Base-by-base conservation (phyloP, 2,329 filamentous ascomycete species). In the Claviceps maximensis region DNA sequence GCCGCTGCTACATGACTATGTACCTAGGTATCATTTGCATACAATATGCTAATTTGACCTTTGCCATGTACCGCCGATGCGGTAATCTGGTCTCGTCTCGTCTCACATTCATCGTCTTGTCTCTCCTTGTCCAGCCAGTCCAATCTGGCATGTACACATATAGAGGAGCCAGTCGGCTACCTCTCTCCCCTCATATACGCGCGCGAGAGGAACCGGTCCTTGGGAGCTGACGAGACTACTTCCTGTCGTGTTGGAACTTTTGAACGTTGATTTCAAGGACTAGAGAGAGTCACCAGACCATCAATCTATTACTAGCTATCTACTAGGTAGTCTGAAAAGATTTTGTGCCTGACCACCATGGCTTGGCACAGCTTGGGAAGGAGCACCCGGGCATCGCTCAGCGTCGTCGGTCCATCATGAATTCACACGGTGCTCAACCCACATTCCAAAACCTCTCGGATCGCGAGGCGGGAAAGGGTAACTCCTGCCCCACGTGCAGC, bases 1-100 rank as follows among this genome's bases (percentile, higher is more conserved):
- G 38, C 33, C 48, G 36, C 12, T 45, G 40, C 44, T 40, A n/a
- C n/a, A n/a, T n/a, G n/a, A n/a, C n/a, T n/a, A 48, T 36, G 29
- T 27, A 54, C 41, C 33, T 47, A 42, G 15, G 45, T 49, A 44
- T 40, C 53, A 51, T 54, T 12, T 49, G 49, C 52, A 53, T 53
- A 42, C 47, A 46, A 29, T 44, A 27, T 23, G 51, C 51, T 41
- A 27, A 45, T 40, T 45, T 40, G 21, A 27, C 21, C 51, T 27
- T 47, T 50, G 29, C 27, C n/a, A 41, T 27, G 25, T 54, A 45
- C 44, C 49, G 44, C 53, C 51, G 48, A 50, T 51, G 53, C 49
- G 36, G 42, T 27, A 38, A 45, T 54, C 41, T 44, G 27, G 6
- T 40, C 33, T 46, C 47, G 27, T 51, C 19, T 51, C 21, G 33